These are phyloP conservation scores for Stephanodiscus minutulus DNA, from an alignment of 108 stramenopile species.

Conservation along the genomic window DNA sequence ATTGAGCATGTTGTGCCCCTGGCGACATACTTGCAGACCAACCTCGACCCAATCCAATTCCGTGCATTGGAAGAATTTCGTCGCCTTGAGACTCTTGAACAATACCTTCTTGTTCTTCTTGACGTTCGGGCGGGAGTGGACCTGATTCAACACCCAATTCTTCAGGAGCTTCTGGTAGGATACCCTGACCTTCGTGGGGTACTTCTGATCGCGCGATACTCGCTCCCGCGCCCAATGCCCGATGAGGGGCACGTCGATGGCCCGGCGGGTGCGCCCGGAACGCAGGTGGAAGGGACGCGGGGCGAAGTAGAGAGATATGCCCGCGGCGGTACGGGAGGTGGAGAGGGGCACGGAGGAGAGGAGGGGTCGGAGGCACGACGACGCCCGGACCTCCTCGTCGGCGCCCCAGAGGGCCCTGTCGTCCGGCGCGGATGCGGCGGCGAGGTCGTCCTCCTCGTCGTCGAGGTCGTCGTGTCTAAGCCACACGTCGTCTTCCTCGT, in stretches of 20 bases:
- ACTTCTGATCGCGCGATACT: slow-evolving; percentile 85
- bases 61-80: slow-evolving; percentile 99
- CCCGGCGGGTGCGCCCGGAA: slow-evolving; percentile 92
- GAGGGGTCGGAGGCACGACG: slow-evolving; percentile 58
- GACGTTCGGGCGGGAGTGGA: slow-evolving; percentile 89
- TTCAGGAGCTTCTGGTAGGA: slow-evolving; percentile 99
- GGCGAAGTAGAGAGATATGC: slow-evolving; percentile 96
- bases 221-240: slow-evolving; percentile 93
- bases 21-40: slow-evolving; percentile 96
- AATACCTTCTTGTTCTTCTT: slow-evolving; percentile 91
- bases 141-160: slow-evolving; percentile 95
- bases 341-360: slow-evolving; percentile 63
- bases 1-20: slow-evolving; percentile 99
- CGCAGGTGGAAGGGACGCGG: slow-evolving; percentile 95
- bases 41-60: slow-evolving; percentile 99
- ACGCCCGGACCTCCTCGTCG: slow-evolving; percentile 58
- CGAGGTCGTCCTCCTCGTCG: slow-evolving; percentile 47
- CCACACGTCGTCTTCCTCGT: slow-evolving; percentile 73
- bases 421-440: slow-evolving; percentile 40
- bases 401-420: slow-evolving; percentile 54
- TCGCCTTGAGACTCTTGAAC: slow-evolving; percentile 96
- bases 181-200: slow-evolving; percentile 98
- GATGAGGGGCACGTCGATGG: slow-evolving; percentile 96
- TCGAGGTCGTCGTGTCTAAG: slow-evolving; percentile 49
- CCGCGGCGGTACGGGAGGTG: slow-evolving; percentile 77